Conservation (phyloP, 768 basidiomycete species). For the Podaxis pistillaris region DNA sequence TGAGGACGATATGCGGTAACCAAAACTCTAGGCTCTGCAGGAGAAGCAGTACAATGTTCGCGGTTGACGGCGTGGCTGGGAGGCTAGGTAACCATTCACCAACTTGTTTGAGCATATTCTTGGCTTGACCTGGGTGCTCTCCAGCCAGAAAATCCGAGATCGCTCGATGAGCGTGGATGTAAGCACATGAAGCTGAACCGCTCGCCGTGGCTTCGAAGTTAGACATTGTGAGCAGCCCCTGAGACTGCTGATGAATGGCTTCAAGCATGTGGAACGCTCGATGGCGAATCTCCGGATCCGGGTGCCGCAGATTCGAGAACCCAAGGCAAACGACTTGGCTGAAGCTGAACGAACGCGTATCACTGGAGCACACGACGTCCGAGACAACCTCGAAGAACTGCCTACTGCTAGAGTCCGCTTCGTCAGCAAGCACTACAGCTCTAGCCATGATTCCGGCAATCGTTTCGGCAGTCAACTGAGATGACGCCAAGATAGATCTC, state of each 20-base stretch:
- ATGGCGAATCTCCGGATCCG: slow-evolving; percentile 58
- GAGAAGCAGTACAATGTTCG: slow-evolving; percentile 51
- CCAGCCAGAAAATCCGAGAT: slow-evolving; percentile 78
- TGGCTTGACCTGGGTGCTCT: slow-evolving; percentile 66
- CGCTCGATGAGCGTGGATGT: slow-evolving; percentile 76
- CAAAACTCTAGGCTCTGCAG: slow-evolving; percentile 83
- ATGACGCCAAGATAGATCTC: slow-evolving; percentile 61
- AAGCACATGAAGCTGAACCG: slow-evolving; percentile 72
- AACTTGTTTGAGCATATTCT: slow-evolving; percentile 66
- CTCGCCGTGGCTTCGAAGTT: slow-evolving; percentile 73
- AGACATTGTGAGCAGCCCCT: slow-evolving; percentile 66
- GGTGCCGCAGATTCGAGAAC: slow-evolving; percentile 82
- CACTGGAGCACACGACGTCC: slow-evolving; percentile 57
- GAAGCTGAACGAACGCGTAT: slow-evolving; percentile 64
- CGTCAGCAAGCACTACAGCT: slow-evolving; percentile 59
- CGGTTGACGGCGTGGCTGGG: slow-evolving; percentile 45
- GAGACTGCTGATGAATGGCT: slow-evolving; percentile 62
- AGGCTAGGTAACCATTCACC: slow-evolving; percentile 71
- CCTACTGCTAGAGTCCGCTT: slow-evolving; percentile 52
- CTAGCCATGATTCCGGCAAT: slow-evolving; percentile 65
- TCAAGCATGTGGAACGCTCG: slow-evolving; percentile 79
- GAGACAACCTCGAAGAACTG: slow-evolving; percentile 80
- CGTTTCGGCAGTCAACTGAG: slow-evolving; percentile 52
- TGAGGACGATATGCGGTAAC: slow-evolving; percentile 74
- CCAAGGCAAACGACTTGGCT: slow-evolving; percentile 75